phyloP scores from a whole-genome alignment of 1,139 yeast genomes.

The Scheffersomyces illinoinensis region DNA sequence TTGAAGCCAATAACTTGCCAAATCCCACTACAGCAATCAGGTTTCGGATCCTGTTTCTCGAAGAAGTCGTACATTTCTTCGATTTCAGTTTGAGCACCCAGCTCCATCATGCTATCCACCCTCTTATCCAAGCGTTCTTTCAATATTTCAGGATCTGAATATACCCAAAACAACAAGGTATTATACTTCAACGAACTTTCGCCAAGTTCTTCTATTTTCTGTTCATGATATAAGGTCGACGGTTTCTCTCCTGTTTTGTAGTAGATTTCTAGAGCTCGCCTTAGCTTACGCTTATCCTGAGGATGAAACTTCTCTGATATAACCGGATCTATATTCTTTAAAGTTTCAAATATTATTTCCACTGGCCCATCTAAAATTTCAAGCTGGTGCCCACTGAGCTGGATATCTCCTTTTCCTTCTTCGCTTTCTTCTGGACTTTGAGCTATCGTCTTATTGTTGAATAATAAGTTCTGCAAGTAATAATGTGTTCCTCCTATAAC shows the following conservation, averaged over 20 bases:
- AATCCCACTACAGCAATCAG: constrained; percentile 70
- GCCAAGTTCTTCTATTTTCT: constrained; percentile 45
- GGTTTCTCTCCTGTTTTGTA: constrained; percentile 67
- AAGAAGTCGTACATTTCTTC: constrained; percentile 53
- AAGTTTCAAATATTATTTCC: constrained; percentile 45
- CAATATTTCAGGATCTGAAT: constrained; percentile 62
- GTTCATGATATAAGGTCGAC: constrained; percentile 68
- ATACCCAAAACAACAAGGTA: constrained; percentile 82
- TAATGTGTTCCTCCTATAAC: constrained; percentile 97
- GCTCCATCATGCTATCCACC: constrained; percentile 77
- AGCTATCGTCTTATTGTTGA: constrained; percentile 60
- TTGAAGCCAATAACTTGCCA: constrained; percentile 97
- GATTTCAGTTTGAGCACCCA: constrained; percentile 73
- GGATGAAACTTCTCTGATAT: constrained; percentile 89
- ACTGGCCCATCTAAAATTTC: constrained; percentile 59
- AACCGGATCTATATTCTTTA: constrained; percentile 63
- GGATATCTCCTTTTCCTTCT: constrained; percentile 7
- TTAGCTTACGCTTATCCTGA: constrained; percentile 75
- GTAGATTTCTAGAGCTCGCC: constrained; percentile 79
- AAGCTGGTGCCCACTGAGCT: constrained; percentile 42
- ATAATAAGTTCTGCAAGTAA: constrained; percentile 76
- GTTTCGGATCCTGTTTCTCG: constrained; percentile 25
- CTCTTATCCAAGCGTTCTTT: constrained; percentile 68
- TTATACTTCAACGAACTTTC: constrained; percentile 58
- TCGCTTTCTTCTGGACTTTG: constrained; percentile 19